Conservation (phyloP, 805 yeast species). For the Candida maesae region DNA sequence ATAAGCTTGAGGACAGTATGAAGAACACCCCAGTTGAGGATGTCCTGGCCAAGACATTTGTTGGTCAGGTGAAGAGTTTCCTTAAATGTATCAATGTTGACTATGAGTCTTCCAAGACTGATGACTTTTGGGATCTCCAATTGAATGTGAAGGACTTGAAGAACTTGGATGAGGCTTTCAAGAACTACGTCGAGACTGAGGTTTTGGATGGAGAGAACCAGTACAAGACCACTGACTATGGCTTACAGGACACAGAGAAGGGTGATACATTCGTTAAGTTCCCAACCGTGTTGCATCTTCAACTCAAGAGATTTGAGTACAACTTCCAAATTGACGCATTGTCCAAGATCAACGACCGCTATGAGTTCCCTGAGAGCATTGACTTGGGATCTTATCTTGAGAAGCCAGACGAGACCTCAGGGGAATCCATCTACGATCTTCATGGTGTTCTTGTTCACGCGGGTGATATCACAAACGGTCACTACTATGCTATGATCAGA, state of each 20-base stretch:
- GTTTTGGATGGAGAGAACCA: conserved; percentile 91
- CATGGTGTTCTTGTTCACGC: conserved; percentile 96
- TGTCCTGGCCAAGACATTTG: conserved; percentile 75
- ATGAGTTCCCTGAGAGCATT: conserved; percentile 81
- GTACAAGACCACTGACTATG: conserved; percentile 85
- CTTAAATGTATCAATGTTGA: conserved; percentile 91
- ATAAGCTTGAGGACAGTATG: conserved; percentile 85
- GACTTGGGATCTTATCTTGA: conserved; percentile 80
- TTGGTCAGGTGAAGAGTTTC: conserved; percentile 94
- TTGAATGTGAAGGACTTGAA: conserved; percentile 83
- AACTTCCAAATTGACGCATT: conserved; percentile 86
- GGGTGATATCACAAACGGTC: conserved; percentile 95
- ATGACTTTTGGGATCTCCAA: conserved; percentile 98
- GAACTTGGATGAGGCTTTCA: conserved; percentile 70
- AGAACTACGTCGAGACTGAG: conserved; percentile 85
- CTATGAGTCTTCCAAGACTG: conserved; percentile 85
- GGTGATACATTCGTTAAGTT: conserved; percentile 90
- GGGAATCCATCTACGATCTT: conserved; percentile 73
- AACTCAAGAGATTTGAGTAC: conserved; percentile 90
- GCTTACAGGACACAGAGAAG: conserved; percentile 93
- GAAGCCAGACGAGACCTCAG: conserved; percentile 34
- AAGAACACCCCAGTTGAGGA: conserved; percentile 80
- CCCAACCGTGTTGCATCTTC: conserved; percentile 92
- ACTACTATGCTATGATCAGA: conserved; percentile 89
- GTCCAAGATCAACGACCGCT: conserved; percentile 87